phyloP scores from a whole-genome alignment of 2,329 filamentous ascomycete species.

The Allantophomopsis lycopodina region DNA sequence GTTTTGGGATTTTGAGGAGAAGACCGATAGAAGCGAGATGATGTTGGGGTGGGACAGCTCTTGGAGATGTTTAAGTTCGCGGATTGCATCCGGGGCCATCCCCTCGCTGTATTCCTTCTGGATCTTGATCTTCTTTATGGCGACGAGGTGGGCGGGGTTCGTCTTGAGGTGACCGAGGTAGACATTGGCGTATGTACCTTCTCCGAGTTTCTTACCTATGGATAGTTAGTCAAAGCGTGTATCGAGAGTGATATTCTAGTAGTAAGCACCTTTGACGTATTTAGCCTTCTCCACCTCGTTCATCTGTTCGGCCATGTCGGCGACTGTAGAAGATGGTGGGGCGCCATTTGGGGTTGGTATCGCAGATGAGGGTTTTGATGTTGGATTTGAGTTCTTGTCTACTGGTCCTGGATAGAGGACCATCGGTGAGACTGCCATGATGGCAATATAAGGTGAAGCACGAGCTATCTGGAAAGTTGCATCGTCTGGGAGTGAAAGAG shows the following conservation, averaged over 20 bases:
- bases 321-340: constrained; percentile 7
- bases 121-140: constrained; percentile 88
- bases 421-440: constrained; percentile 9
- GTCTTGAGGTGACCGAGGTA: constrained; percentile 71
- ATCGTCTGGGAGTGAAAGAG: too few species aligned
- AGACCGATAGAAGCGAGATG: constrained; percentile 83
- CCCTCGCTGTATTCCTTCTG: constrained; percentile 81
- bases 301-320: constrained; percentile 64
- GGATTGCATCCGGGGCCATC: constrained; percentile 85
- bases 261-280: constrained; percentile 64
- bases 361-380: constrained; percentile 2
- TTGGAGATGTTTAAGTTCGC: constrained; percentile 90
- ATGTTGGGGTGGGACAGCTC: constrained; percentile 93
- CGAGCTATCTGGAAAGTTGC: too few species aligned
- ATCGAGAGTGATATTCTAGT: neutral
- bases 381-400: constrained; percentile 1
- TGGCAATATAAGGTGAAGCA: neutral
- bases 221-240: neutral
- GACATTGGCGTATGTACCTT: constrained; percentile 94
- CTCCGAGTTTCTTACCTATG: constrained; percentile 76
- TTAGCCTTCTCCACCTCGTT: constrained; percentile 74
- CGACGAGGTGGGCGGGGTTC: constrained; percentile 63
- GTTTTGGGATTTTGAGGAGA: constrained; percentile 92
- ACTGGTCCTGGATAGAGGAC: constrained; percentile 3
- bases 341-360: constrained; percentile 8